These are phyloP conservation scores for Delitschia confertaspora DNA, from an alignment of 495 filamentous ascomycete genomes.

Conservation along the genomic window DNA sequence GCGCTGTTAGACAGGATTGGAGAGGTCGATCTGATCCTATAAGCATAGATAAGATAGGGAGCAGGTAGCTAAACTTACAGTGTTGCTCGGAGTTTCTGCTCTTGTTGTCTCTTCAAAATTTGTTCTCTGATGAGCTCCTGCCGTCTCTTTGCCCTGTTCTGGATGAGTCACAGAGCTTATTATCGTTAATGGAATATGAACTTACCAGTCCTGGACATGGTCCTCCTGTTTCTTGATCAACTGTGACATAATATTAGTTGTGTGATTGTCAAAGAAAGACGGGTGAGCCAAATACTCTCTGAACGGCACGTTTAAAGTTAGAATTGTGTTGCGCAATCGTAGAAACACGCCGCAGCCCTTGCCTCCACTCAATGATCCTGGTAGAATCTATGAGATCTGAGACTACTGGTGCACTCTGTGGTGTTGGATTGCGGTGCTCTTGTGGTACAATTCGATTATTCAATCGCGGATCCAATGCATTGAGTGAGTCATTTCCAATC, in stretches of 20 bases:
- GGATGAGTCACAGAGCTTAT: constrained; percentile 7
- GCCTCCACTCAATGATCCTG: constrained; percentile 56
- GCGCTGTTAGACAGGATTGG: constrained; percentile 1
- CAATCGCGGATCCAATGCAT: constrained; percentile 5
- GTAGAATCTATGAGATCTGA: constrained; percentile 39
- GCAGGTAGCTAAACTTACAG: neutral
- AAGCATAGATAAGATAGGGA: neutral
- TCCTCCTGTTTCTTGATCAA: constrained; percentile 56
- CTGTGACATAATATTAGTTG: constrained; percentile 26
- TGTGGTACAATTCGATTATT: neutral
- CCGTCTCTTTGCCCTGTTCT: constrained; percentile 36
- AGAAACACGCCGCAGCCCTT: constrained; percentile 54
- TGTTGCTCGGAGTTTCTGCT: constrained; percentile 2
- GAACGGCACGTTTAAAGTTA: constrained; percentile 34
- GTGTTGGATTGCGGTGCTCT: constrained; percentile 3
- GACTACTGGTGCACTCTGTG: neutral
- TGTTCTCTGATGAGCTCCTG: constrained; percentile 47
- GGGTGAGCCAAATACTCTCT: constrained; percentile 30
- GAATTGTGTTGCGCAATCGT: constrained; percentile 48
- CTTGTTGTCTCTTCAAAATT: constrained; percentile 23
- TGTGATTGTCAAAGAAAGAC: neutral
- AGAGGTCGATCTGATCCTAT: constrained; percentile 4
- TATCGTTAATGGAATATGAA: constrained; percentile 5
- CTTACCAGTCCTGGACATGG: constrained; percentile 57
- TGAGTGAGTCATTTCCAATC: too few relatives aligned